Base-by-base conservation (phyloP, 169 alveolate genomes). In the Plasmodium coatneyi region DNA sequence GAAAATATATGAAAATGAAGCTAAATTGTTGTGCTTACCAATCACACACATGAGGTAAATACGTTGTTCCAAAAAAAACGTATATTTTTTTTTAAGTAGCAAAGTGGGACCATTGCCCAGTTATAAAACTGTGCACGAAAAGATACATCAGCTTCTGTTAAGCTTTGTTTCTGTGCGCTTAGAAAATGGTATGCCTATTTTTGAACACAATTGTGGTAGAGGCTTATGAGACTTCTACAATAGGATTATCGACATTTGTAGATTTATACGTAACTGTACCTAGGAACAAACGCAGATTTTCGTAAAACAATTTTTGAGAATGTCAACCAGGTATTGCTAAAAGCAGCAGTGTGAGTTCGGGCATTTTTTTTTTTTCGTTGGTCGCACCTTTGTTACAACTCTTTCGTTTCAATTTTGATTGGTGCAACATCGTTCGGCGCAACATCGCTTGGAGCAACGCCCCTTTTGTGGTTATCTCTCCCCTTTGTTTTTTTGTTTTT, bases 141-240 rank as follows among this genome's bases (percentile, higher is more conserved):
- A 46, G 56, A n/a, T 46, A 43, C 56, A 46, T 46, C 56, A 10
- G 3, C 56, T 46, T 46, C 10, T 46, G n/a, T 46, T 46, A 46
- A 46, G n/a, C 56, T 12, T 46, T 12, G n/a, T 9, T 46, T 46
- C 10, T 46, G n/a, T 46, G 56, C 56, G n/a, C 56, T 46, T 46
- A 46, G 56, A 10, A 46, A 46, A 46, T 46, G 56, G n/a, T 46
- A 46, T 46, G 56, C 56, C 56, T 46, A 46, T 46, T 46, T 46
- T 46, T 46, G 3, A 25, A 74, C 36, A 74, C 0, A 74, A 74
- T 34, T 16, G 41, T 74, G 82, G 19, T 74, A 30, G 14, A 30
- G 56, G 82, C 82, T 46, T 74, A 74, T 74, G 46, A 74, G 82
- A 74, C 82, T 30, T 74, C 82, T 74, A 74, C 41, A 74, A 74